A percentile compares a stretch with the other conserved stretches of the same genome.
These are phyloP conservation scores for Linnemannia schmuckeri DNA, from an alignment of 192 early-diverging fungal genomes.

Conservation along the genomic window DNA sequence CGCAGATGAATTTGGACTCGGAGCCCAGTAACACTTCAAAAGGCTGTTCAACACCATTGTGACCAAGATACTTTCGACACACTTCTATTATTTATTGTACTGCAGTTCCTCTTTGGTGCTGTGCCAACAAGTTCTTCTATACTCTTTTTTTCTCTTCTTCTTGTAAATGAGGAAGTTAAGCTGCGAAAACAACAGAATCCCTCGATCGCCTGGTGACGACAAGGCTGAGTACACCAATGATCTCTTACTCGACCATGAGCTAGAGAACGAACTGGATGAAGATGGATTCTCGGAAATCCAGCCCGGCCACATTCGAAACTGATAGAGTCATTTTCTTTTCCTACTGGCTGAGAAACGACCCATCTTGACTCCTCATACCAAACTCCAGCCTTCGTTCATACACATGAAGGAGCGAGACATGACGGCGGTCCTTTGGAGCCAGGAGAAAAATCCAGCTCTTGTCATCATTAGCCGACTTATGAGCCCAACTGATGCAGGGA, in stretches of 20 bases:
- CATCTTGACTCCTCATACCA: background rate
- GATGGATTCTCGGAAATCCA: background rate
- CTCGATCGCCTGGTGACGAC: background rate
- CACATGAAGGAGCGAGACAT: background rate
- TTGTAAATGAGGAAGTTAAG: background rate
- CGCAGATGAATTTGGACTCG: background rate
- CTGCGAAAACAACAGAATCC: background rate
- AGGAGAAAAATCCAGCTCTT: background rate
- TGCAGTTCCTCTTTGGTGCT: background rate
- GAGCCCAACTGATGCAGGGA: background rate
- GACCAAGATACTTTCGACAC: background rate
- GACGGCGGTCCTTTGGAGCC: background rate
- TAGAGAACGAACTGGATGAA: background rate
- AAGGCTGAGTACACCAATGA: background rate
- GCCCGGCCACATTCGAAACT: background rate
- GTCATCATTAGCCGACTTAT: background rate
- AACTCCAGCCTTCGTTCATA: background rate
- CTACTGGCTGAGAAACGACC: background rate
- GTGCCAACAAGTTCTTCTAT: background rate
- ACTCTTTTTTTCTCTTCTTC: background rate
- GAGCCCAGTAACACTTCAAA: background rate
- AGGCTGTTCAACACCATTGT: background rate
- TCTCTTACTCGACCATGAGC: background rate
- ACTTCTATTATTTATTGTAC: background rate
- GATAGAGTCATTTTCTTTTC: background rate